phyloP scores from a whole-genome alignment of 2,329 filamentous ascomycete genomes.

The Neofusicoccum sp. region DNA sequence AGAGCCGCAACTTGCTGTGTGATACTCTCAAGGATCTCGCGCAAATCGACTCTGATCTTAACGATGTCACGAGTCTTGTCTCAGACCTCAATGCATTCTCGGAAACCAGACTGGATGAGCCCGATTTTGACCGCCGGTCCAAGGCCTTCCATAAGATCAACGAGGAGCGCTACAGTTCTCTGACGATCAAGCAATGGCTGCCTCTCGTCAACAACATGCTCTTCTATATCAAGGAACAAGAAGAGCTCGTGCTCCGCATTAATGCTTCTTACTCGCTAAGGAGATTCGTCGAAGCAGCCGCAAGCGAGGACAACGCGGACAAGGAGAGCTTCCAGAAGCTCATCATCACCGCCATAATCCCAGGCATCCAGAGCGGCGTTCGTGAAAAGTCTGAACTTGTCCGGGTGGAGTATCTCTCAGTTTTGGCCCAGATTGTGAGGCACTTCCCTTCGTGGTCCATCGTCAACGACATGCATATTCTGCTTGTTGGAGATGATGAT shows the following conservation, averaged over 20 bases:
- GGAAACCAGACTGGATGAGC: slow-evolving; percentile 71
- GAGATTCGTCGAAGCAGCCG: slow-evolving; percentile 65
- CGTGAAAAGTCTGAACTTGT: slow-evolving; percentile 80
- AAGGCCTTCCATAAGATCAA: slow-evolving; percentile 73
- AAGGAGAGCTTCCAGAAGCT: slow-evolving; percentile 56
- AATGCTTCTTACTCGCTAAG: slow-evolving; percentile 81
- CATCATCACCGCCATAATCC: slow-evolving; percentile 65
- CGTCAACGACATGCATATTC: slow-evolving; percentile 69
- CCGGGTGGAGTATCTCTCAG: slow-evolving; percentile 74
- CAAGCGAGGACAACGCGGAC: slow-evolving; percentile 49
- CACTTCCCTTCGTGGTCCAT: slow-evolving; percentile 67
- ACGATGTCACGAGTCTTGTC: slow-evolving; percentile 68
- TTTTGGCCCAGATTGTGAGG: slow-evolving; percentile 76
- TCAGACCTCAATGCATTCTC: slow-evolving; percentile 78
- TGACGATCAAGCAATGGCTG: slow-evolving; percentile 75
- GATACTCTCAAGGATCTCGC: slow-evolving; percentile 71
- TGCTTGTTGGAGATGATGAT: slow-evolving; percentile 71
- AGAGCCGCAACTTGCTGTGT: slow-evolving; percentile 72
- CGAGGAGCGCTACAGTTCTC: slow-evolving; percentile 55
- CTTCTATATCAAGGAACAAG: slow-evolving; percentile 79
- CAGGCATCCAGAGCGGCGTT: slow-evolving; percentile 72
- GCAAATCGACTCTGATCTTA: slow-evolving; percentile 58
- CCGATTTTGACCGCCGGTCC: slow-evolving; percentile 81
- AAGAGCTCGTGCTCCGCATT: slow-evolving; percentile 80
- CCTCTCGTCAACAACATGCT: slow-evolving; percentile 87